Conservation (phyloP, 306 rosid species). For the Argentina anserina region DNA sequence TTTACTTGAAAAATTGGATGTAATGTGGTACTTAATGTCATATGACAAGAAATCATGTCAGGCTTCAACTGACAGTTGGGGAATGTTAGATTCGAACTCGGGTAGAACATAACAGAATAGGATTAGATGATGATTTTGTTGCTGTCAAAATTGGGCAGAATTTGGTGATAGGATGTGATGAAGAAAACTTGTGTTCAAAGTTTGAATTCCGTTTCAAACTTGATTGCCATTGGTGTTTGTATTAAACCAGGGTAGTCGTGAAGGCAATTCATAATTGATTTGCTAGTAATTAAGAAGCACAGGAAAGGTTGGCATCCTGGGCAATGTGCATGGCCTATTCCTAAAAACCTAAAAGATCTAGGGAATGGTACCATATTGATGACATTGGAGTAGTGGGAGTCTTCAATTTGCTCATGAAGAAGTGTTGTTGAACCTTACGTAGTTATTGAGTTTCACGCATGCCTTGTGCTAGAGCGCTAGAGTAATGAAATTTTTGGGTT, state of each 20-base stretch:
- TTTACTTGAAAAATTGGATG: background rate
- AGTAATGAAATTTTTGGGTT: background rate
- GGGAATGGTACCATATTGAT: constrained; percentile 4
- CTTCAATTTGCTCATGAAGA: background rate
- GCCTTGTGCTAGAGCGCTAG: background rate
- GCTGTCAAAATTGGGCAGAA: background rate
- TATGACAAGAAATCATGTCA: background rate
- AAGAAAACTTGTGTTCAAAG: background rate
- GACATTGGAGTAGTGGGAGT: background rate
- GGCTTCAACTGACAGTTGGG: background rate
- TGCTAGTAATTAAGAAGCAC: background rate
- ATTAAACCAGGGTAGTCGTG: background rate
- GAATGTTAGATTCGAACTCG: background rate
- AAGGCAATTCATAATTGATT: background rate
- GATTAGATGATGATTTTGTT: background rate
- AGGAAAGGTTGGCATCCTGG: background rate
- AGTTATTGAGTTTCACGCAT: background rate
- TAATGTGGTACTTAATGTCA: background rate
- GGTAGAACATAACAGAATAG: background rate
- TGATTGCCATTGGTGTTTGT: background rate
- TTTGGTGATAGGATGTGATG: background rate
- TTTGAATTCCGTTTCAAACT: background rate
- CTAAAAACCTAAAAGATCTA: too few species aligned
- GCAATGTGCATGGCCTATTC: background rate
- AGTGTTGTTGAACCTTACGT: background rate